Conservation (phyloP, 257 asterid species). For the Salvia splendens region DNA sequence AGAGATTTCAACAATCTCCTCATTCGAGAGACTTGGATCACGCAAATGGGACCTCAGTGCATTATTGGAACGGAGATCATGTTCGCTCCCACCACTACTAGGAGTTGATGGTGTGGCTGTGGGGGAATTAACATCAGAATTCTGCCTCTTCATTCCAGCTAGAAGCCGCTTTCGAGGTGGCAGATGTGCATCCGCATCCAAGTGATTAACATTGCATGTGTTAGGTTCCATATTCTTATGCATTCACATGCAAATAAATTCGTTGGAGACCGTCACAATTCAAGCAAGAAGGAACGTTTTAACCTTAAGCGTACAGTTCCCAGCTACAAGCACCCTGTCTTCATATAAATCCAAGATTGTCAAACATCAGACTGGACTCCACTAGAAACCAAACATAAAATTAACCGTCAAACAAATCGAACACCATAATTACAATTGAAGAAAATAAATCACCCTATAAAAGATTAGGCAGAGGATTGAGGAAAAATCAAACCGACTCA, state of each 20-base stretch:
- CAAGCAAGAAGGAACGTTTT: slow-evolving; percentile 31
- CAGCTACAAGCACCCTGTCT: slow-evolving; percentile 21
- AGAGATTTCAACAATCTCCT: slow-evolving; percentile 77
- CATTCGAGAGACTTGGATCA: slow-evolving; percentile 54
- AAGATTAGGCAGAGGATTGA: slow-evolving; percentile 17
- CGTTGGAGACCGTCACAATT: slow-evolving; percentile 41
- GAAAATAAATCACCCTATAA: slow-evolving; percentile 5
- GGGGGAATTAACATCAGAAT: slow-evolving; percentile 62
- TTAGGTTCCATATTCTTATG: slow-evolving; percentile 65
- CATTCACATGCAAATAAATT: slow-evolving; percentile 45
- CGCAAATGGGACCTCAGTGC: slow-evolving; percentile 51
- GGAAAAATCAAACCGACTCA: slow-evolving; percentile 5
- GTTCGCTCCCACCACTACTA: slow-evolving; percentile 40
- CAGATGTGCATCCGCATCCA: slow-evolving; percentile 81
- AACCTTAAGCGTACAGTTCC: slow-evolving; percentile 37
- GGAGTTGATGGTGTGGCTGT: slow-evolving; percentile 45
- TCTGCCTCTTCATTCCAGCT: slow-evolving; percentile 90
- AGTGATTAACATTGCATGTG: slow-evolving; percentile 60
- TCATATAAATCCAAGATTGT: slow-evolving; percentile 21
- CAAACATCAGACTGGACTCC: slow-evolving; percentile 31
- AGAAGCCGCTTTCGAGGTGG: slow-evolving; percentile 95
- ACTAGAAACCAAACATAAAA: slow-evolving; percentile 35
- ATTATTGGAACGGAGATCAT: slow-evolving; percentile 43
- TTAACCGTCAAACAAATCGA: slow-evolving; percentile 17
- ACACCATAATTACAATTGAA: slow-evolving; percentile 23